Evolutionary conservation across 2,329 filamentous ascomycete species (phyloP), one percentile per base, ranked within the genome.

Genomic region (Neoarthrinium moseri): DNA sequence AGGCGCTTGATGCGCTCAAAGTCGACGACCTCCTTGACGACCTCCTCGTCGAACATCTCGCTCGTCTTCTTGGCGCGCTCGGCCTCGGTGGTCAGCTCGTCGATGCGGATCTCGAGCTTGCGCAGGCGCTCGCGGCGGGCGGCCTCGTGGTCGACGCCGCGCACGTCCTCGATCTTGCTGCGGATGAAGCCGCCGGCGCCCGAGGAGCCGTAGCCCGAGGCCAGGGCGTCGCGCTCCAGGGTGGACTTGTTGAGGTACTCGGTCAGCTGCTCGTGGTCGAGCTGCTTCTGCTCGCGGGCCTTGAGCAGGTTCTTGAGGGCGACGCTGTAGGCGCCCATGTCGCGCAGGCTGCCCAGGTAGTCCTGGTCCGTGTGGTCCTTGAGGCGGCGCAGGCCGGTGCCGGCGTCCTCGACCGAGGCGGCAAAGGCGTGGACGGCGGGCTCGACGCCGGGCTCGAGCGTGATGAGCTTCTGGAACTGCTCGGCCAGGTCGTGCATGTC

Each of bases 1-100:
- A 89, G 76, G 30, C 89, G 84, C 75, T 99, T 99, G 75, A 97
- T 97, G 46, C 91, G 81, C 71, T 99, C 94, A 69, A 99, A 99
- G 63, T 96, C 91, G 17, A 80, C 80, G 1, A 96, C 89, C 66
- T 99, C 94, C 59, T 89, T 87, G 34, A 97, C 87, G 2, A 96
- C 92, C 68, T 96, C 91, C 62, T 96, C 91, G 66, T 96, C 94
- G 60, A 99, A 99, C 63, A 90, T 86, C 67, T 97, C 91, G 41
- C 86, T 90, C 12, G 87, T 89, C 61, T 85, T 87, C 68, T 91
- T 91, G 5, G 94, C 89, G 35, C 81, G 81, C 67, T 97, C 92
- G 0, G 95, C 92, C 66, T 96, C 91, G 20, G 83, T 80, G 3
- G 90, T 96, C 32, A 99, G 77, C 60, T 95, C 88, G 58, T 96